These are phyloP conservation scores for Diaporthe sp. DNA, from an alignment of 2,329 filamentous ascomycete genomes.

Conservation along the genomic window DNA sequence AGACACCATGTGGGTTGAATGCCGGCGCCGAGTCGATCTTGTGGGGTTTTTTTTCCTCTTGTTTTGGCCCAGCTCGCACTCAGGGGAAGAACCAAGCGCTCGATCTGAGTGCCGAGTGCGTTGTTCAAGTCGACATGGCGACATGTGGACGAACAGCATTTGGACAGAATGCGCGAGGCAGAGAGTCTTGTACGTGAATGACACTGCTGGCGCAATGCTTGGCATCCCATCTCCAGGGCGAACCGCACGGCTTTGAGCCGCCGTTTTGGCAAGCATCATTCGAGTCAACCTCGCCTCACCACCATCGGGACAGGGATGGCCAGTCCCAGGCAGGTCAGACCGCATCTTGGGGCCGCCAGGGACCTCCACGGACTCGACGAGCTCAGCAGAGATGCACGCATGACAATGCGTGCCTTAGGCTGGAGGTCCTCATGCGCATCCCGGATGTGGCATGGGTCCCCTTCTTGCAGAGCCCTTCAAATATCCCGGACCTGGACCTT, in stretches of 20 bases:
- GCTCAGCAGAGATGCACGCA: slow-evolving; percentile 25
- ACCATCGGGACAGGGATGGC: slow-evolving; percentile 19
- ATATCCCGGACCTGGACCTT: slow-evolving; percentile 15
- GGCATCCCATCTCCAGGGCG: slow-evolving; percentile 14
- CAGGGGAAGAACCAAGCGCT: not conserved
- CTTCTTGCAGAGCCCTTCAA: slow-evolving; percentile 9
- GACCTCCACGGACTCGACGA: slow-evolving; percentile 4
- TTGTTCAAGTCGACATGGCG: not conserved
- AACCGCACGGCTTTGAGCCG: slow-evolving; percentile 23
- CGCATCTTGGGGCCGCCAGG: slow-evolving; percentile 13
- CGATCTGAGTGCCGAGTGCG: not conserved
- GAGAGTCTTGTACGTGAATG: not conserved
- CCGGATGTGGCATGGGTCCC: slow-evolving; percentile 9
- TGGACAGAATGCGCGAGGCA: not conserved
- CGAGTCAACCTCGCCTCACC: slow-evolving; percentile 27
- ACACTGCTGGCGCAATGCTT: not conserved
- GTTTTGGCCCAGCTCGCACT: not conserved
- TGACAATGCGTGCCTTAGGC: slow-evolving; percentile 18
- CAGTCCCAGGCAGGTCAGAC: slow-evolving; percentile 12
- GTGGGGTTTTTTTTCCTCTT: no score
- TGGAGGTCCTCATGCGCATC: slow-evolving; percentile 23
- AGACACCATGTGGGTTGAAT: not conserved
- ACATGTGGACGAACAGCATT: not conserved
- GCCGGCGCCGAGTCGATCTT: not conserved
- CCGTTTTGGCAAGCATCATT: slow-evolving; percentile 27